A percentile compares a stretch with the other conserved stretches of the same genome.
phyloP scores from a whole-genome alignment of 441 rosid species.

The Raphanus hybrid region DNA sequence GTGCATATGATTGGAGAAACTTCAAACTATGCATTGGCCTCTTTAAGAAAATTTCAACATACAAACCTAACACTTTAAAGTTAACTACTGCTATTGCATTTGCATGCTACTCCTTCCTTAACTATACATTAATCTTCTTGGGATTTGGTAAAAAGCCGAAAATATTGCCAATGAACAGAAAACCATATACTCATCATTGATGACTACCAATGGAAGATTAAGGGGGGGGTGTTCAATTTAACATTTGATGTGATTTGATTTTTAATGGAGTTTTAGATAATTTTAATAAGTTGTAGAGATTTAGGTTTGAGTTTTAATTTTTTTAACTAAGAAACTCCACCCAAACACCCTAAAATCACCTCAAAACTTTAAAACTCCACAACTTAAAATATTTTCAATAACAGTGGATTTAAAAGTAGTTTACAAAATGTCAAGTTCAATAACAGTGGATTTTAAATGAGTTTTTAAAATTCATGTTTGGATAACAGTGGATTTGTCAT shows the following conservation, averaged over 20 bases:
- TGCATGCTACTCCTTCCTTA: slow-evolving; percentile 25
- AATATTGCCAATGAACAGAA: slow-evolving; percentile 6
- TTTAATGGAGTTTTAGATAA: too few species aligned
- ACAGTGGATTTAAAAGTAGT: too few species aligned
- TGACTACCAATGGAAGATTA: background rate
- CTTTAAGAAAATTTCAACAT: slow-evolving; percentile 19
- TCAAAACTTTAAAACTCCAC: too few species aligned
- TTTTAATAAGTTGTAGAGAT: too few species aligned
- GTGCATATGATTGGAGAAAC: slow-evolving; percentile 40
- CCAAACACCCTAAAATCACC: too few species aligned
- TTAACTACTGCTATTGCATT: background rate
- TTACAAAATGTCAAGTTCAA: too few species aligned
- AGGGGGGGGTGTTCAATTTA: too few species aligned
- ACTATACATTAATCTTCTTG: background rate
- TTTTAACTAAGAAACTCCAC: too few species aligned
- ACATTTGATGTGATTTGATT: too few species aligned
- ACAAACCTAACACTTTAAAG: slow-evolving; percentile 22
- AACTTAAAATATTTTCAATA: too few species aligned
- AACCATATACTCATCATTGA: slow-evolving; percentile 14
- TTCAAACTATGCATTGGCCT: slow-evolving; percentile 34
- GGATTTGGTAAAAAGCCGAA: slow-evolving; percentile 27
- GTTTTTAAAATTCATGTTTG: background rate
- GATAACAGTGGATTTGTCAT: background rate
- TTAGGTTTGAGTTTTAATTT: too few species aligned
- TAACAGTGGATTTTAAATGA: too few species aligned